Percentiles rank a stretch among this genome's conserved stretches.
Evolutionary conservation across 1,284 basidiomycete species (phyloP).

Genomic region (Athelia sp.): DNA sequence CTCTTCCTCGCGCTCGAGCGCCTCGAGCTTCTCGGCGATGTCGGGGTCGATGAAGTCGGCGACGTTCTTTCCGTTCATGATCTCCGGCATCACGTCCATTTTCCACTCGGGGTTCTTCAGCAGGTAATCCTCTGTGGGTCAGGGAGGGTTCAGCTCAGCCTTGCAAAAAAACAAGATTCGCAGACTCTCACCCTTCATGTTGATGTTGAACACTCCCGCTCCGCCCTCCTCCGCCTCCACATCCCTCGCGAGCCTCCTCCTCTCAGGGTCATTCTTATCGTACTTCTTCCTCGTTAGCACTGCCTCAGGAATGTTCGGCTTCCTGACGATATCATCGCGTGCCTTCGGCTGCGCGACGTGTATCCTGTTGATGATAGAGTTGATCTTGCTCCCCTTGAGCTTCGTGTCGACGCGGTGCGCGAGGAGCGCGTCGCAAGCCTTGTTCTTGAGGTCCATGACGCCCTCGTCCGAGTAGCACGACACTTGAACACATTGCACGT

Average conservation of each 20-base stretch:
- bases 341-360: slow-evolving; percentile 89
- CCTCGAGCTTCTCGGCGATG: slow-evolving; percentile 94
- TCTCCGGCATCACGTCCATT: slow-evolving; percentile 92
- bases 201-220: slow-evolving; percentile 86
- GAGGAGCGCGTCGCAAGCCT: slow-evolving; percentile 87
- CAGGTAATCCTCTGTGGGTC: slow-evolving; percentile 76
- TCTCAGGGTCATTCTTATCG: slow-evolving; percentile 80
- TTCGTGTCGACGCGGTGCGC: slow-evolving; percentile 91
- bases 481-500: slow-evolving; percentile 73
- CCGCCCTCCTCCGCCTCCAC: slow-evolving; percentile 81
- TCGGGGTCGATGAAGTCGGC: slow-evolving; percentile 99
- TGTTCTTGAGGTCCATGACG: slow-evolving; percentile 91
- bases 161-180: slow-evolving; percentile 3
- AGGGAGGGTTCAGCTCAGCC: slow-evolving; percentile 66
- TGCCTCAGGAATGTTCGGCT: slow-evolving; percentile 82
- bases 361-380: slow-evolving; percentile 87
- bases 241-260: slow-evolving; percentile 70
- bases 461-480: slow-evolving; percentile 95
- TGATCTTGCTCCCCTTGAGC: slow-evolving; percentile 90
- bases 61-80: slow-evolving; percentile 97
- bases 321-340: slow-evolving; percentile 79
- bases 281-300: slow-evolving; percentile 78
- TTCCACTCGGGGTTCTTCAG: slow-evolving; percentile 95
- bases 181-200: slow-evolving; percentile 79
- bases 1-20: slow-evolving; percentile 96